These are phyloP conservation scores for Geotrichum europaeum DNA, from an alignment of 1,139 yeast species.

Conservation along the genomic window DNA sequence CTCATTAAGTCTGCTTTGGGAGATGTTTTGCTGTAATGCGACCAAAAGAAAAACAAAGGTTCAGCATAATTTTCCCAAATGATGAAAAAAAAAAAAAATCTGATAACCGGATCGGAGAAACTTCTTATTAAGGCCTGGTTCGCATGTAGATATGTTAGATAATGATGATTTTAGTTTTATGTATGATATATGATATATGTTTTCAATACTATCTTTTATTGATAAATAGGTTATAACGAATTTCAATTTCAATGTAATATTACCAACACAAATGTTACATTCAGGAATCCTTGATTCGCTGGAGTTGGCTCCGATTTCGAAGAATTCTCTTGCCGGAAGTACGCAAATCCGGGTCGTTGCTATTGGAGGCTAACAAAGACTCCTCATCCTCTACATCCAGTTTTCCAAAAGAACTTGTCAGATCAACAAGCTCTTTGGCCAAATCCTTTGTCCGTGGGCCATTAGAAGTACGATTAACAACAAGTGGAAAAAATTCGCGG, in stretches of 20 bases:
- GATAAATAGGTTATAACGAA: neutral
- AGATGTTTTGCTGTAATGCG: slow-evolving; percentile 46
- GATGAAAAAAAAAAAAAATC: neutral
- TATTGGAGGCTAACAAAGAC: neutral
- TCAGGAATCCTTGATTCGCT: neutral
- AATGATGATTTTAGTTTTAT: neutral
- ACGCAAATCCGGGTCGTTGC: neutral
- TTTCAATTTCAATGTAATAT: no score
- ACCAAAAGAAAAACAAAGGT: neutral
- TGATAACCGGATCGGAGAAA: neutral
- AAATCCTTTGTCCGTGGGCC: neutral
- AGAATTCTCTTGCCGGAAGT: slow-evolving; percentile 1
- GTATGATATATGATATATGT: neutral
- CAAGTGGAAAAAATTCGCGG: slow-evolving; percentile 22
- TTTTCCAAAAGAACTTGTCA: neutral
- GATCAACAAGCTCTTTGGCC: neutral
- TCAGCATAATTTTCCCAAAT: neutral
- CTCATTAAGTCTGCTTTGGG: slow-evolving; percentile 93
- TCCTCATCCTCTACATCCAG: neutral
- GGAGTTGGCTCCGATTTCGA: slow-evolving; percentile 2
- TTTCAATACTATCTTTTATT: neutral
- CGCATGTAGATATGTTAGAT: neutral
- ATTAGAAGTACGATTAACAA: slow-evolving; percentile 10
- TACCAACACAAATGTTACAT: neutral
- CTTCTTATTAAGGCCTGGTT: neutral